Conservation (phyloP, 2,329 filamentous ascomycete species). For the Colletotrichum plurivorum region DNA sequence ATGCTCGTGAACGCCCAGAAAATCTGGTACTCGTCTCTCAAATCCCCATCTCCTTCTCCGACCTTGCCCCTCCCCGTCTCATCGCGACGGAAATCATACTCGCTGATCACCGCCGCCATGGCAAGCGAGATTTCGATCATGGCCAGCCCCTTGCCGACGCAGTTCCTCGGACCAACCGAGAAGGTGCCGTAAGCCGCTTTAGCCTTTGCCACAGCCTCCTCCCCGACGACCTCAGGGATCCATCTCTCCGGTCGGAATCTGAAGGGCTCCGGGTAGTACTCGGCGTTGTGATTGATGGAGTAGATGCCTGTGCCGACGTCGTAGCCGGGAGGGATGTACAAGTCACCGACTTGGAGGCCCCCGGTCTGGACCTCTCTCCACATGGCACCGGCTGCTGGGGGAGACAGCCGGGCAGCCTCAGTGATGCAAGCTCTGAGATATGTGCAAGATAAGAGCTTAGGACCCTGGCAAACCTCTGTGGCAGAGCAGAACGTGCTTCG, state of each 20-base stretch:
- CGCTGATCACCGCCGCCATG: constrained; percentile 25
- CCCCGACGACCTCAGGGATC: neutral
- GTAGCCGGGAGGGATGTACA: constrained; percentile 12
- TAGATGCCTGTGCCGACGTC: constrained; percentile 26
- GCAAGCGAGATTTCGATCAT: constrained; percentile 27
- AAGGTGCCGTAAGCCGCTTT: constrained; percentile 19
- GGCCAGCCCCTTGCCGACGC: constrained; percentile 23
- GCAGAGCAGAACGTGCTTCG: constrained; percentile 8
- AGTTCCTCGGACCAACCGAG: constrained; percentile 27
- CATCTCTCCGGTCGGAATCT: constrained; percentile 26
- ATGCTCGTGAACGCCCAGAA: constrained; percentile 32
- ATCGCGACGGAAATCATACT: constrained; percentile 23
- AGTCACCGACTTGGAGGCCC: constrained; percentile 5
- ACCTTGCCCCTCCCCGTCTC: constrained; percentile 4
- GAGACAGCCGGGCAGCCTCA: constrained; percentile 14
- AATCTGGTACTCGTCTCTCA: constrained; percentile 13
- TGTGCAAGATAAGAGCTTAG: neutral
- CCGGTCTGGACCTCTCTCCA: constrained; percentile 19
- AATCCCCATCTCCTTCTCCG: constrained; percentile 7
- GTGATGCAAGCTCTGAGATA: constrained; percentile 16
- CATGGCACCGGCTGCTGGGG: constrained; percentile 12
- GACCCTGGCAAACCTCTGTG: constrained; percentile 11
- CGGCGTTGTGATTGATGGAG: constrained; percentile 22
- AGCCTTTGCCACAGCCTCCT: constrained; percentile 12
- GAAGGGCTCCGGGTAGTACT: constrained; percentile 20